Conservation (phyloP, 2,329 filamentous ascomycete genomes). For the Paramyrothecium roridum region DNA sequence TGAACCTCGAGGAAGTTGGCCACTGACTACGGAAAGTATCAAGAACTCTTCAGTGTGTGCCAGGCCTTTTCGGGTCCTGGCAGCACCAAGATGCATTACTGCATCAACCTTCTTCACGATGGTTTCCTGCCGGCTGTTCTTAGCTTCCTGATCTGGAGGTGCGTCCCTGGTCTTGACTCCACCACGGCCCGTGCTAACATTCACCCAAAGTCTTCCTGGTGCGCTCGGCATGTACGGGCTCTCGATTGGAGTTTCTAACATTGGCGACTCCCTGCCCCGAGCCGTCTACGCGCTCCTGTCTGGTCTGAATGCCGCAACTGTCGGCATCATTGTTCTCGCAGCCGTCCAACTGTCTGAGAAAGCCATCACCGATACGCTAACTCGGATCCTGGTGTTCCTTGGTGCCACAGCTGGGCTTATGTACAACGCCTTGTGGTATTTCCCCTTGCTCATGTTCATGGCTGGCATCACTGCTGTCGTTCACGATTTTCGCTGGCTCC, state of each 20-base stretch:
- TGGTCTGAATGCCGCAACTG: conserved; percentile 68
- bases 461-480: conserved; percentile 50
- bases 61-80: conserved; percentile 66
- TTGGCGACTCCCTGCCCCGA: conserved; percentile 55
- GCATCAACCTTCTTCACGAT: conserved; percentile 61
- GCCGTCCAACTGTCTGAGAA: conserved; percentile 66
- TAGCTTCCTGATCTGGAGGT: conserved; percentile 64
- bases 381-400: conserved; percentile 61
- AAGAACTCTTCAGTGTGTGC: conserved; percentile 68
- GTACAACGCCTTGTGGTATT: conserved; percentile 75
- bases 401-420: conserved; percentile 62
- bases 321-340: conserved; percentile 69
- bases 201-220: conserved; percentile 55
- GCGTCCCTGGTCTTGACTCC: conserved; percentile 5
- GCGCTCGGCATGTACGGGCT: conserved; percentile 69
- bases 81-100: conserved; percentile 71
- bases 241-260: conserved; percentile 59
- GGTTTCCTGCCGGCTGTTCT: conserved; percentile 57
- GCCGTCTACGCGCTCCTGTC: conserved; percentile 68
- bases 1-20: too few relatives aligned
- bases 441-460: conserved; percentile 56
- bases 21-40: conserved; percentile 45
- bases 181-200: neutral
- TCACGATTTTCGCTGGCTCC: conserved; percentile 54
- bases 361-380: conserved; percentile 62